Evolutionary conservation across 306 rosid species (phyloP).

Genomic region (Aeschynomene evenia): DNA sequence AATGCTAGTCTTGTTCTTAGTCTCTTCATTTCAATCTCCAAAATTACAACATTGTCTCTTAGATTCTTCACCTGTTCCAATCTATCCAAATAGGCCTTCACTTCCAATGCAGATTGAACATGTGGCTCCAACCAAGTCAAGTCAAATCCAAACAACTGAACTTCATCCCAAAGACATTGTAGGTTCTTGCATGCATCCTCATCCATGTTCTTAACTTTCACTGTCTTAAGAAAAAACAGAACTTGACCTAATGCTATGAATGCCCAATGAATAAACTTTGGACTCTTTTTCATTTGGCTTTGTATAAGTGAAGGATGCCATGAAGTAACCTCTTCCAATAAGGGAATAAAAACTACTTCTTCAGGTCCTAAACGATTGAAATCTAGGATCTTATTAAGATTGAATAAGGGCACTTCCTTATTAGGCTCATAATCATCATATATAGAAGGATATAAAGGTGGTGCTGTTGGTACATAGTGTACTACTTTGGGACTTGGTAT

Average conservation of each 20-base stretch:
- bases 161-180: conserved; percentile 33
- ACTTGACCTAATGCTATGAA: conserved; percentile 35
- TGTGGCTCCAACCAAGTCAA: conserved; percentile 39
- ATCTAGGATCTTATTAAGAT: conserved; percentile 17
- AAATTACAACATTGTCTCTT: background rate
- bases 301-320: conserved; percentile 35
- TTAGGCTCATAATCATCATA: background rate
- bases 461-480: background rate
- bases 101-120: conserved; percentile 33
- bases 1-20: conserved; percentile 22
- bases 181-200: conserved; percentile 33
- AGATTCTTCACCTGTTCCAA: background rate
- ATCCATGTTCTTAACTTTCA: conserved; percentile 27
- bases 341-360: conserved; percentile 23
- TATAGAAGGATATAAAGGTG: background rate
- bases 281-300: conserved; percentile 23
- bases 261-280: conserved; percentile 28
- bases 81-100: background rate
- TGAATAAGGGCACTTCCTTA: background rate
- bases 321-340: conserved; percentile 31
- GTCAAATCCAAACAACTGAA: conserved; percentile 26
- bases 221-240: conserved; percentile 29
- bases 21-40: conserved; percentile 30
- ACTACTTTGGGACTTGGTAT: too few relatives aligned
- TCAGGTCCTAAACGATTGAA: conserved; percentile 14